Conservation (phyloP, 495 filamentous ascomycete genomes). For the Arthonia radiata region DNA sequence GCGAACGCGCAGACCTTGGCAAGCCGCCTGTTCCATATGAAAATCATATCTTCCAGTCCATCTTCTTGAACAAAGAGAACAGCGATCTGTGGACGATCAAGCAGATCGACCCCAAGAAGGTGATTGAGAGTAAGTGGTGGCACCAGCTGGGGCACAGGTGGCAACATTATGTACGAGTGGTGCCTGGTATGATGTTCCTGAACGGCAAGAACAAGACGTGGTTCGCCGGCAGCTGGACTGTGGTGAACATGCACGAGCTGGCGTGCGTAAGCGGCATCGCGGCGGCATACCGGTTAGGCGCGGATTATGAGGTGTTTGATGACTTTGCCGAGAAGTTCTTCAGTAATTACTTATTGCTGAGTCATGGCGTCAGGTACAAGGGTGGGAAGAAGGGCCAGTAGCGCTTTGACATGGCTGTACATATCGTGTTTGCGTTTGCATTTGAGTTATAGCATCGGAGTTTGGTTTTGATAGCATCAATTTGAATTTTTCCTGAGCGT, state of each 20-base stretch:
- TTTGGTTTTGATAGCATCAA: no score
- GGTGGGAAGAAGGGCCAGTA: no score
- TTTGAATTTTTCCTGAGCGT: no score
- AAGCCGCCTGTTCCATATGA: conserved; percentile 20
- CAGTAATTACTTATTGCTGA: conserved; percentile 26
- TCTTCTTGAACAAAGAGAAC: conserved; percentile 48
- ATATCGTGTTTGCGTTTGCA: no score
- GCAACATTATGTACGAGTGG: conserved; percentile 56
- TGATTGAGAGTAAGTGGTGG: conserved; percentile 61
- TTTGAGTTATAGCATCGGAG: no score
- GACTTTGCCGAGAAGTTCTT: conserved; percentile 23
- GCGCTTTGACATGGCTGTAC: no score
- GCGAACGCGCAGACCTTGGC: conserved; percentile 12
- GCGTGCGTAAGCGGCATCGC: conserved; percentile 57
- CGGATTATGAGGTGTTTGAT: conserved; percentile 28
- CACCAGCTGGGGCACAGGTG: conserved; percentile 64
- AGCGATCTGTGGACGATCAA: conserved; percentile 43
- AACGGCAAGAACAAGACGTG: conserved; percentile 41
- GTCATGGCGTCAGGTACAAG: conserved; percentile 24
- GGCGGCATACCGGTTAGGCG: conserved; percentile 54
- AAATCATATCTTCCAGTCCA: conserved; percentile 58
- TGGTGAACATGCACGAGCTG: conserved; percentile 71
- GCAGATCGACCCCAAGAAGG: conserved; percentile 40
- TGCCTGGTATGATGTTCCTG: conserved; percentile 62
- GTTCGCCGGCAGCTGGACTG: conserved; percentile 53